A percentile compares a stretch with the other conserved stretches of the same genome.
These are phyloP conservation scores for Pseudogymnoascus sp. DNA, from an alignment of 2,329 filamentous ascomycete species.

Conservation along the genomic window DNA sequence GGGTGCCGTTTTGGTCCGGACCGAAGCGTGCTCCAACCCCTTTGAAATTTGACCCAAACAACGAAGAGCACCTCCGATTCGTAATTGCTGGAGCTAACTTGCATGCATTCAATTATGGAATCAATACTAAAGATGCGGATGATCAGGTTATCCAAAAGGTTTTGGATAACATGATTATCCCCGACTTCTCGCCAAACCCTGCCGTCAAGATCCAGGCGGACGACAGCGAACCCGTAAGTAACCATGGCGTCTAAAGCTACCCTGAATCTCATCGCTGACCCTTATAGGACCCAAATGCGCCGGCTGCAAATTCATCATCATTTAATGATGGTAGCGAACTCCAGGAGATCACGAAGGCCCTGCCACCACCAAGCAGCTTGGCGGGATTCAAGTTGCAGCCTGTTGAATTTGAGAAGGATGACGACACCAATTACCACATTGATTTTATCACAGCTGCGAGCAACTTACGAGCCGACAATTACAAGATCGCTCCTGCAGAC, in stretches of 20 bases:
- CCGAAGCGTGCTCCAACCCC: slow-evolving; percentile 93
- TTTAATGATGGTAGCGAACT: slow-evolving; percentile 73
- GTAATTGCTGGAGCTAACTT: slow-evolving; percentile 83
- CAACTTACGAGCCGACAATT: slow-evolving; percentile 94
- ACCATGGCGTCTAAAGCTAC: not conserved
- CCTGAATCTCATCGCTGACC: slow-evolving; percentile 21
- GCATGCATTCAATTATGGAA: slow-evolving; percentile 96
- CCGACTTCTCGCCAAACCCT: slow-evolving; percentile 85
- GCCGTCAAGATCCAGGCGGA: slow-evolving; percentile 94
- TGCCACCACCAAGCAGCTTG: slow-evolving; percentile 73
- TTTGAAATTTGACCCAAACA: slow-evolving; percentile 77
- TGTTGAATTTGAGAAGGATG: slow-evolving; percentile 98
- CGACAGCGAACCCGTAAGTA: slow-evolving; percentile 75
- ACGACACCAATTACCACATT: slow-evolving; percentile 96
- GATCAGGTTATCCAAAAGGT: slow-evolving; percentile 70
- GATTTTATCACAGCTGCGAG: slow-evolving; percentile 98
- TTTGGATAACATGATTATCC: slow-evolving; percentile 86
- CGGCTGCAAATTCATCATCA: slow-evolving; percentile 36
- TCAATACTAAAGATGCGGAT: slow-evolving; percentile 71
- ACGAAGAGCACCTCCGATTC: slow-evolving; percentile 81
- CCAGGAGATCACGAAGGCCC: slow-evolving; percentile 59
- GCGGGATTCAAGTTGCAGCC: slow-evolving; percentile 83
- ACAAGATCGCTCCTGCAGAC: slow-evolving; percentile 89
- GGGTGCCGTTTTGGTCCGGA: slow-evolving; percentile 94
- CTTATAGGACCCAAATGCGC: slow-evolving; percentile 66